Conservation (phyloP, 2,329 filamentous ascomycete genomes). For the Aspergillus caelatus region DNA sequence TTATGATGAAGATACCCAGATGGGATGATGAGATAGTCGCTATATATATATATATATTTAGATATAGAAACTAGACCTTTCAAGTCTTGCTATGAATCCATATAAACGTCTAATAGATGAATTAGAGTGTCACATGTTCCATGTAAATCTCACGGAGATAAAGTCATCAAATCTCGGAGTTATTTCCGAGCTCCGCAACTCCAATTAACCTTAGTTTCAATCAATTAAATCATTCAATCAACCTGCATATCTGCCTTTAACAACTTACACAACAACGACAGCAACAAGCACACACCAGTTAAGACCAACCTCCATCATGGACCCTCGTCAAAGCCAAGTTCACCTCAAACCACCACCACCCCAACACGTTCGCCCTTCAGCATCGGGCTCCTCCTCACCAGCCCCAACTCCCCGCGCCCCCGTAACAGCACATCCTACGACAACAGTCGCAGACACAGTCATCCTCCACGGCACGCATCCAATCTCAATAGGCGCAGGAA, state of each 20-base stretch:
- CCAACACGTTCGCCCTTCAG: slow-evolving; percentile 17
- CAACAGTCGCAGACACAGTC: slow-evolving; percentile 43
- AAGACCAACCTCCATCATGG: slow-evolving; percentile 13
- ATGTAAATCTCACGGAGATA: background rate
- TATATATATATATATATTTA: background rate
- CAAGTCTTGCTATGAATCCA: background rate
- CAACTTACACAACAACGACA: background rate
- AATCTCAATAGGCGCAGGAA: slow-evolving; percentile 76
- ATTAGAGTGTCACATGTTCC: background rate
- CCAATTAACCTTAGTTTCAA: background rate
- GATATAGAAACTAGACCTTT: background rate
- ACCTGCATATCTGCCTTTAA: background rate
- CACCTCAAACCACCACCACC: slow-evolving; percentile 30
- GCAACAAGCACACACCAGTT: background rate
- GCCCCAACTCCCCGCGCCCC: slow-evolving; percentile 37
- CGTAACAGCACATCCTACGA: slow-evolving; percentile 38
- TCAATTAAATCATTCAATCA: background rate
- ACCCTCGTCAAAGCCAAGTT: slow-evolving; percentile 15
- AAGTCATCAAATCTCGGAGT: background rate
- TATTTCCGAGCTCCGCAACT: background rate
- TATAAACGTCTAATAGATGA: background rate
- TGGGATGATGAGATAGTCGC: background rate
- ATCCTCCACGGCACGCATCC: slow-evolving; percentile 67
- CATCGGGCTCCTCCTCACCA: slow-evolving; percentile 36
- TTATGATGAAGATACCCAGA: slow-evolving; percentile 17